These are phyloP conservation scores for Leishmania gerbilli DNA, from an alignment of 208 protist species.

Conservation along the genomic window DNA sequence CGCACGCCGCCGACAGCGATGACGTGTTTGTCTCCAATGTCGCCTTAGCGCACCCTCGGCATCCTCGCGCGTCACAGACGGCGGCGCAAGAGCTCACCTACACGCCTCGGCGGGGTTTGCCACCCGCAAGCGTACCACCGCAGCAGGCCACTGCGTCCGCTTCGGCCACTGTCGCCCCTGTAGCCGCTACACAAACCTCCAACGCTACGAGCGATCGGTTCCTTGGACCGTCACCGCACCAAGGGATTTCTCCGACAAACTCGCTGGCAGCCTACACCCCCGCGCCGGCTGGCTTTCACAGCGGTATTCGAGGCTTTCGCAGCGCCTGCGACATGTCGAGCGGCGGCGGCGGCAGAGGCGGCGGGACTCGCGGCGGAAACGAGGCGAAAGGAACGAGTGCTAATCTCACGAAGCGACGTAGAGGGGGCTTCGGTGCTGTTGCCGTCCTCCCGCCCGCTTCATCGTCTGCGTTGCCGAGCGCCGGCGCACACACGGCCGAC, in stretches of 20 bases:
- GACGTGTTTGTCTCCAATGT: conserved; percentile 15
- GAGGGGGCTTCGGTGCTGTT: conserved; percentile 26
- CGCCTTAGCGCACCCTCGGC: conserved; percentile 1
- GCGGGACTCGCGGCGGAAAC: neutral
- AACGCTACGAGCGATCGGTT: too few species aligned
- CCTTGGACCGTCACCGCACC: neutral
- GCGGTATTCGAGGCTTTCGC: conserved; percentile 24
- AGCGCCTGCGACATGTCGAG: neutral
- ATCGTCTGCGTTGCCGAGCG: neutral
- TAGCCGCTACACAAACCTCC: neutral
- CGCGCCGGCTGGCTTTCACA: conserved; percentile 17
- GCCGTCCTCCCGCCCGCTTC: neutral
- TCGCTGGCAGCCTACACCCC: neutral
- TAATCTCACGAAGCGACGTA: conserved; percentile 3
- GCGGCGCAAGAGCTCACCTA: neutral
- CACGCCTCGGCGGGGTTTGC: neutral
- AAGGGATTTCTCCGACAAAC: neutral
- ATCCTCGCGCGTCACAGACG: neutral
- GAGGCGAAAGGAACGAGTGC: neutral
- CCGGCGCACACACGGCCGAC: neutral
- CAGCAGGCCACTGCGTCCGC: neutral
- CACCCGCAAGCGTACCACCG: neutral
- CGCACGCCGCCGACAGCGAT: neutral
- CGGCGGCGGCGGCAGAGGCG: neutral
- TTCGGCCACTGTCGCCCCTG: neutral